Base-by-base conservation (phyloP, 441 rosid species). In the Populus tomentosa region DNA sequence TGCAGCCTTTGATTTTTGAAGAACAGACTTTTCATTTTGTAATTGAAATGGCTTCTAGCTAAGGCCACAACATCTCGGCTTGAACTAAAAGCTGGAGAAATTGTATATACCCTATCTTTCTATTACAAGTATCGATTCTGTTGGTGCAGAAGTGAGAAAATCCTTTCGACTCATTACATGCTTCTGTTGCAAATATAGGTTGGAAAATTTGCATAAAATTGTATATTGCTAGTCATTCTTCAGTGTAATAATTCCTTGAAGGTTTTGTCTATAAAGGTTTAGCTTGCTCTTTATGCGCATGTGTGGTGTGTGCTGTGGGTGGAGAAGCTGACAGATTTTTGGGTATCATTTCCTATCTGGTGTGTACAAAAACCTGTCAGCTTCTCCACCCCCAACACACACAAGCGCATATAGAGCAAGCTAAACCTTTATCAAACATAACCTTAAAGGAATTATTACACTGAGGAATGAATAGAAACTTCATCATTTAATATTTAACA, bases 1-100 rank as follows among this genome's bases (percentile, higher is more conserved):
- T 32, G 35, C 62, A 53, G 62, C 62, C 62, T 18, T 24, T 28
- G 35, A 18, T 79, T 63, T 62, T 56, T 21, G 74, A 72, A 70
- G 78, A 50, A 77, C 62, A 46, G 26, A 73, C 35, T 61, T 42
- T 14, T 53, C 30, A 16, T 53, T n/a, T n/a, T n/a, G n/a, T n/a
- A n/a, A n/a, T n/a, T n/a, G n/a, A n/a, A n/a, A n/a, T n/a, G n/a
- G n/a, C n/a, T n/a, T n/a, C n/a, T n/a, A n/a, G n/a, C n/a, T n/a
- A n/a, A n/a, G n/a, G n/a, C n/a, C n/a, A n/a, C n/a, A n/a, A n/a
- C n/a, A n/a, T n/a, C n/a, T n/a, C n/a, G n/a, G n/a, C 69, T 70
- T 70, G 56, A 72, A 68, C 72, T 14, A 32, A 18, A 72, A 72
- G 16, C 32, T 11, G 18, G 40, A 16, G 56, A 72, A 64, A 36